A percentile compares a stretch with the other conserved stretches of the same genome.
Evolutionary conservation across 2,329 filamentous ascomycete genomes (phyloP).

Genomic region (Claviceps africana): DNA sequence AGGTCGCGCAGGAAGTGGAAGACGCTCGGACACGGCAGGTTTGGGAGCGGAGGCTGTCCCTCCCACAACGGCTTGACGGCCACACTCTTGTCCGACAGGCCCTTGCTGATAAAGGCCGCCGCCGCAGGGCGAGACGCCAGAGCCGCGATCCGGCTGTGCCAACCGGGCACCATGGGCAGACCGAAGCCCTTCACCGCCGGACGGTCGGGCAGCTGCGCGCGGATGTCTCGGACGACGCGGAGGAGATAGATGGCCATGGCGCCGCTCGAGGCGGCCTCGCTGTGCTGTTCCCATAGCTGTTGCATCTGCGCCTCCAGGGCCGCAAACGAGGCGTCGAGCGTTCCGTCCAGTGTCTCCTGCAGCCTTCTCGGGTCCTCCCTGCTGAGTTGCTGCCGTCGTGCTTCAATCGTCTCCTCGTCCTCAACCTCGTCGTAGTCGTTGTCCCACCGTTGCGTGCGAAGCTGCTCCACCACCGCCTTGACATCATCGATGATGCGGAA

Average conservation of each 20-base stretch:
- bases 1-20: conserved; percentile 60
- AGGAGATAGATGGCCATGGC: conserved; percentile 52
- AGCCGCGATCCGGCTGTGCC: conserved; percentile 49
- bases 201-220: conserved; percentile 46
- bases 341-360: conserved; percentile 41
- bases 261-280: conserved; percentile 33
- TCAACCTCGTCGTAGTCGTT: conserved; percentile 61
- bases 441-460: conserved; percentile 60
- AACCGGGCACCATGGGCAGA: conserved; percentile 41
- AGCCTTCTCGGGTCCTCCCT: conserved; percentile 56
- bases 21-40: conserved; percentile 60
- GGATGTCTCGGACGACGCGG: conserved; percentile 60
- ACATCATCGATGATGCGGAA: conserved; percentile 56
- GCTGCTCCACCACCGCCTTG: conserved; percentile 45
- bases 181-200: conserved; percentile 41
- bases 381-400: conserved; percentile 52
- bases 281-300: conserved; percentile 32
- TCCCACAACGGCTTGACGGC: conserved; percentile 65
- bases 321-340: conserved; percentile 42
- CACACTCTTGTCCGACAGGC: conserved; percentile 32
- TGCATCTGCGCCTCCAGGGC: conserved; percentile 43
- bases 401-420: conserved; percentile 56
- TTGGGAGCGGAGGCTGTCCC: conserved; percentile 57
- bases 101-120: conserved; percentile 28
- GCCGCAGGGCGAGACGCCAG: conserved; percentile 37